A percentile compares a stretch with the other conserved stretches of the same genome.
Evolutionary conservation across 2,329 filamentous ascomycete species (phyloP).

Genomic region (Xylariales sp.): DNA sequence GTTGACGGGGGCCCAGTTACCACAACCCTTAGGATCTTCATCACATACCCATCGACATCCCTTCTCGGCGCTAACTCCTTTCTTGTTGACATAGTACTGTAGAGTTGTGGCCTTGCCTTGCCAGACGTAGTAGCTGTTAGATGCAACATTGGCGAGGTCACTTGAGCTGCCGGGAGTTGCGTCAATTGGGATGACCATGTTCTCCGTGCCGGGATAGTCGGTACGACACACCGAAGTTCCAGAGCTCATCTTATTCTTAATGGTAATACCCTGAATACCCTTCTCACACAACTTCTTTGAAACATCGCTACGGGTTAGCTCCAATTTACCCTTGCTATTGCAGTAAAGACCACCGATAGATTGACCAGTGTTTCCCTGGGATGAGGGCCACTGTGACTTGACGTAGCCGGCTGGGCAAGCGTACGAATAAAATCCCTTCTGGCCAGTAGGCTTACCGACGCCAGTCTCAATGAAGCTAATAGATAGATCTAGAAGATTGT

Average conservation of each 20-base stretch:
- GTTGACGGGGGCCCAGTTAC: slow-evolving; percentile 91
- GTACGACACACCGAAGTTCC: slow-evolving; percentile 87
- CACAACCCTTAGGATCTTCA: slow-evolving; percentile 63
- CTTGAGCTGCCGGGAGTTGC: slow-evolving; percentile 68
- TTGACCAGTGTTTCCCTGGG: slow-evolving; percentile 82
- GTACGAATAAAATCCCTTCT: slow-evolving; percentile 85
- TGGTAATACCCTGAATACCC: slow-evolving; percentile 76
- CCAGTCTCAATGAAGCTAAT: slow-evolving; percentile 76
- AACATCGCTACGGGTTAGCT: slow-evolving; percentile 76
- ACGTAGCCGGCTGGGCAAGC: slow-evolving; percentile 91
- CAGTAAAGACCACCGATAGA: slow-evolving; percentile 91
- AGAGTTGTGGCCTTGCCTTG: slow-evolving; percentile 80
- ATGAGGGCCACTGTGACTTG: slow-evolving; percentile 87
- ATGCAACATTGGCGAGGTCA: slow-evolving; percentile 80
- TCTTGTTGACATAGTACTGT: slow-evolving; percentile 96
- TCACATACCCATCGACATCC: slow-evolving; percentile 80
- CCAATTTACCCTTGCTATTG: slow-evolving; percentile 76
- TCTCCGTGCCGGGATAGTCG: slow-evolving; percentile 93
- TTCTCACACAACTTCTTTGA: slow-evolving; percentile 76
- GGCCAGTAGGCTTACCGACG: slow-evolving; percentile 66
- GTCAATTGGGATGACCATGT: slow-evolving; percentile 82
- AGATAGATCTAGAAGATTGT: slow-evolving; percentile 57
- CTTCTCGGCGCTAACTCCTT: slow-evolving; percentile 72
- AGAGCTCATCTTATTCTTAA: slow-evolving; percentile 78
- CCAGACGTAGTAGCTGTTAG: slow-evolving; percentile 81